Evolutionary conservation across 2,329 filamentous ascomycete species (phyloP).

Genomic region (Cercospora zeae-maydis): DNA sequence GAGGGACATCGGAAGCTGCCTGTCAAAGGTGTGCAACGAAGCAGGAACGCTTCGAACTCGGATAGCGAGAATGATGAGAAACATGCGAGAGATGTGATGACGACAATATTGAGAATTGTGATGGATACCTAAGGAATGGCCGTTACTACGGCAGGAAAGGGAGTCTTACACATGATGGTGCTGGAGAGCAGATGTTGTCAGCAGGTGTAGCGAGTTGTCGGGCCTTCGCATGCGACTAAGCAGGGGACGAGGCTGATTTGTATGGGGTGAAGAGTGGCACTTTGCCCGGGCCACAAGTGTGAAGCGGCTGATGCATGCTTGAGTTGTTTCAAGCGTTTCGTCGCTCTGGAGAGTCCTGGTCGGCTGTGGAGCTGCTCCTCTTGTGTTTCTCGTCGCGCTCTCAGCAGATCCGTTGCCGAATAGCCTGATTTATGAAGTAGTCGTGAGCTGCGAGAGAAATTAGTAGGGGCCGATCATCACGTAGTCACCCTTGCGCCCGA

Average conservation of each 20-base stretch:
- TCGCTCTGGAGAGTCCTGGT: neutral
- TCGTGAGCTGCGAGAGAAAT: neutral
- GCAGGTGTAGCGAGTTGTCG: neutral
- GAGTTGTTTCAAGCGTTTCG: neutral
- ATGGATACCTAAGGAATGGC: neutral
- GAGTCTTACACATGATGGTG: neutral
- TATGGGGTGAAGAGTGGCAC: neutral
- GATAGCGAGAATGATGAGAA: neutral
- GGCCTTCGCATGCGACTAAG: neutral
- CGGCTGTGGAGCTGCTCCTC: neutral
- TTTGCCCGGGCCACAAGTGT: neutral
- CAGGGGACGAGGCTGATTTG: neutral
- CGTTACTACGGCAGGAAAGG: neutral
- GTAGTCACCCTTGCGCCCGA: neutral
- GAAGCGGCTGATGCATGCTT: neutral
- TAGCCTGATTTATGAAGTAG: neutral
- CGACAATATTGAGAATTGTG: neutral
- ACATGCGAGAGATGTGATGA: neutral
- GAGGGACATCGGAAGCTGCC: neutral
- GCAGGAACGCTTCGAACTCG: neutral
- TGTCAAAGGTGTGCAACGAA: neutral
- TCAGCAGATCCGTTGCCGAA: neutral
- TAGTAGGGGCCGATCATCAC: neutral
- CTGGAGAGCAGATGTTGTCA: neutral
- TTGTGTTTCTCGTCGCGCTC: neutral